Evolutionary conservation across 1,284 basidiomycete species (phyloP).

Genomic region (Cutaneotrichosporon cutaneum): DNA sequence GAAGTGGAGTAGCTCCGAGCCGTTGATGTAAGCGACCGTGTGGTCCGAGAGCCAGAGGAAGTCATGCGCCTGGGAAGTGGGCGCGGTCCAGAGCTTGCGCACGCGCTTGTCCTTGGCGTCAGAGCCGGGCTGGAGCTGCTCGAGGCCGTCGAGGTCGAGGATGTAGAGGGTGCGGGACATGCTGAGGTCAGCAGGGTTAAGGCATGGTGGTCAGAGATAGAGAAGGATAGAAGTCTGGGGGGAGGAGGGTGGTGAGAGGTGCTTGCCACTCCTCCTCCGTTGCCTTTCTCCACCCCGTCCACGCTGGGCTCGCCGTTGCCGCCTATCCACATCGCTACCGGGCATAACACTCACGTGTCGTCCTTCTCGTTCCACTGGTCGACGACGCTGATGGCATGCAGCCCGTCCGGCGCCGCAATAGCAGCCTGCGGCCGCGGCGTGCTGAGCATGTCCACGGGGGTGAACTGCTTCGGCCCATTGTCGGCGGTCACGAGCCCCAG

Average conservation of each 20-base stretch:
- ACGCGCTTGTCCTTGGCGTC: not conserved
- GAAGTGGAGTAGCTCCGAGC: conserved; percentile 30
- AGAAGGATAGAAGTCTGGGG: not conserved
- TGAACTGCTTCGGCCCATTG: conserved; percentile 55
- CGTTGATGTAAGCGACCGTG: conserved; percentile 51
- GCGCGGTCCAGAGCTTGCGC: conserved; percentile 28
- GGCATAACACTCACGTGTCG: conserved; percentile 62
- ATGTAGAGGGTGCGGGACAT: conserved; percentile 67
- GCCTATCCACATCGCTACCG: not conserved
- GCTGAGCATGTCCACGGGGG: conserved; percentile 68
- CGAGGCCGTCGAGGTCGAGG: conserved; percentile 12
- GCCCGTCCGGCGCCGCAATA: conserved; percentile 64
- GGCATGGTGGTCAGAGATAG: not conserved
- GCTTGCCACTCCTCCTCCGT: too few species aligned
- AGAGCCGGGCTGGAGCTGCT: conserved; percentile 6
- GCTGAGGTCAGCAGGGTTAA: conserved; percentile 49
- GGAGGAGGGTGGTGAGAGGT: not conserved
- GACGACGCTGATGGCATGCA: conserved; percentile 66
- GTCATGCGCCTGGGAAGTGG: conserved; percentile 27
- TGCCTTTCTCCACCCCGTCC: not conserved
- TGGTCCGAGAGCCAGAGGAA: conserved; percentile 45
- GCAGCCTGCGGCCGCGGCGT: conserved; percentile 69
- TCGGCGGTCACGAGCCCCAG: not conserved
- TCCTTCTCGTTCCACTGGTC: conserved; percentile 67
- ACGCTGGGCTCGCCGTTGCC: too few species aligned